These are phyloP conservation scores for Hydrangea macrophylla DNA, from an alignment of 148 eudicot species.

Conservation along the genomic window DNA sequence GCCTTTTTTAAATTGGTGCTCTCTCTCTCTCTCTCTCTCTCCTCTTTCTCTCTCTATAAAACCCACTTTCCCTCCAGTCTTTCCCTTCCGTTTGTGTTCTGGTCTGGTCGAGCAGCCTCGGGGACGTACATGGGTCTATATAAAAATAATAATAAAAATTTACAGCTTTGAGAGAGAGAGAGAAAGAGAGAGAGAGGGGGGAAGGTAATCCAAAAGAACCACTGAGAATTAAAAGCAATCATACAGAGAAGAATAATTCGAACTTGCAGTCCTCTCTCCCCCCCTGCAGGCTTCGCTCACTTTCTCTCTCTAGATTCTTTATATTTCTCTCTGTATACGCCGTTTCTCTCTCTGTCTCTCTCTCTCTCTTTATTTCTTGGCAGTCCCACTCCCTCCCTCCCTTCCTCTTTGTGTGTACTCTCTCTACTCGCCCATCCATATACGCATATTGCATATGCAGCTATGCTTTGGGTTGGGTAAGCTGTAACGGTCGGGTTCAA, in stretches of 20 bases:
- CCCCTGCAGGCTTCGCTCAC: constrained; percentile 17
- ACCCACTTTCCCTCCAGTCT: background rate
- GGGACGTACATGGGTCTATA: constrained; percentile 12
- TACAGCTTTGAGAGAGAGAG: background rate
- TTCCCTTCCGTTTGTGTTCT: background rate
- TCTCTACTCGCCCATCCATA: background rate
- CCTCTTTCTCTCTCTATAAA: background rate
- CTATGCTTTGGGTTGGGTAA: too few species aligned
- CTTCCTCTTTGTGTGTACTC: background rate
- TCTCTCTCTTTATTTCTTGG: too few species aligned
- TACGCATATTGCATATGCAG: too few species aligned
- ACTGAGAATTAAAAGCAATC: constrained; percentile 11
- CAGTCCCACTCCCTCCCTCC: too few species aligned
- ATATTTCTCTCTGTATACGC: background rate
- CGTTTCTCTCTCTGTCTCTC: background rate
- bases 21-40: constrained; percentile 13
- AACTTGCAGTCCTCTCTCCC: constrained; percentile 35
- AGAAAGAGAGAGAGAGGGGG: background rate
- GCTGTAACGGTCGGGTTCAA: background rate
- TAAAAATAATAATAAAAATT: background rate
- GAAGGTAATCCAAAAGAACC: constrained; percentile 1
- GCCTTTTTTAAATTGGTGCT: constrained; percentile 2
- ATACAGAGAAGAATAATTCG: constrained; percentile 37
- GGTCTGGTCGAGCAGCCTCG: constrained; percentile 23
- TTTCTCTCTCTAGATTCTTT: constrained; percentile 1